phyloP scores from a whole-genome alignment of 2,329 filamentous ascomycete genomes.

The Trichocomaceae sp. region DNA sequence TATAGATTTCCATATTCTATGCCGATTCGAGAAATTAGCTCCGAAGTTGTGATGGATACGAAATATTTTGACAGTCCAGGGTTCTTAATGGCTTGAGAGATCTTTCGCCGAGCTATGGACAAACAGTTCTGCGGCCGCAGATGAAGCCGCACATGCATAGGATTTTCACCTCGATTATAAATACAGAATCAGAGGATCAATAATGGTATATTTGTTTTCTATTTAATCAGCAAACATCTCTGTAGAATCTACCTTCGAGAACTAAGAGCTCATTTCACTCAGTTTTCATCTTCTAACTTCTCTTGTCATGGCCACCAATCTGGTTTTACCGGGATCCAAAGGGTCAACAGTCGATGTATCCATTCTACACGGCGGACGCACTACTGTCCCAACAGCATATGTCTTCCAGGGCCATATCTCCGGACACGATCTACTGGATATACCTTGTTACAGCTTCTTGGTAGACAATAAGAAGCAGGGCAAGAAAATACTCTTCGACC shows the following conservation, averaged over 20 bases:
- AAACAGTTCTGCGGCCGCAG: neutral
- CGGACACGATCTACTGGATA: conserved; percentile 1
- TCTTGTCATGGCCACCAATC: too few species aligned
- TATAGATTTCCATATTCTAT: neutral
- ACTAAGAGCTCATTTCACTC: too few species aligned
- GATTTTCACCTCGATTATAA: too few species aligned
- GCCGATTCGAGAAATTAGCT: neutral
- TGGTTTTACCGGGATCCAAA: neutral
- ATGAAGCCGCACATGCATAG: neutral
- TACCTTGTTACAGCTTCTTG: conserved; percentile 11
- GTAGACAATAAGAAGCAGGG: conserved; percentile 9
- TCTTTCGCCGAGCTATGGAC: neutral
- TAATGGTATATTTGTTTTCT: too few species aligned
- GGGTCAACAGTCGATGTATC: conserved; percentile 6
- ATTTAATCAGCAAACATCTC: too few species aligned
- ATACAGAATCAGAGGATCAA: too few species aligned
- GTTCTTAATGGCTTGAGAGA: neutral
- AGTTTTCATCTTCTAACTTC: too few species aligned
- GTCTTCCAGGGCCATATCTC: neutral
- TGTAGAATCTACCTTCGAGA: too few species aligned
- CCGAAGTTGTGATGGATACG: neutral
- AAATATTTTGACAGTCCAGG: neutral
- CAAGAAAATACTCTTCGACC: conserved; percentile 24
- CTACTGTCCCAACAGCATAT: neutral
- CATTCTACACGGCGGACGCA: conserved; percentile 1